A percentile compares a stretch with the other conserved stretches of the same genome.
Conservation (phyloP, 1,284 basidiomycete genomes). For the Malassezia equina region DNA sequence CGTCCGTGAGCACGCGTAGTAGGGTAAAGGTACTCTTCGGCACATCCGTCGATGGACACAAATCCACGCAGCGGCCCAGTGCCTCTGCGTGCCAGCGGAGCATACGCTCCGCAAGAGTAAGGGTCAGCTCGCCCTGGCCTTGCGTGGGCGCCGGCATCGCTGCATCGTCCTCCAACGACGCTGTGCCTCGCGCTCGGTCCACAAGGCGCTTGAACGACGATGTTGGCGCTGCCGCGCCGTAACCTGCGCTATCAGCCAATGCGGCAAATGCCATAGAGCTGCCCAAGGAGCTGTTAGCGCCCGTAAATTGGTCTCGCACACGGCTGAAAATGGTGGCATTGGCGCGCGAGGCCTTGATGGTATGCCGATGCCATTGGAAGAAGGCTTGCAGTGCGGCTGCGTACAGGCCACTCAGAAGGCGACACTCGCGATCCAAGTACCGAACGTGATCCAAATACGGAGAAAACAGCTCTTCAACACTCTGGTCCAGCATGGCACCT, state of each 20-base stretch:
- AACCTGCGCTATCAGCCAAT: slow-evolving; percentile 11
- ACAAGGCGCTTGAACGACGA: slow-evolving; percentile 40
- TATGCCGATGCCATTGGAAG: slow-evolving; percentile 66
- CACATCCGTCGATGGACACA: slow-evolving; percentile 37
- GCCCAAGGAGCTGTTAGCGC: slow-evolving; percentile 8
- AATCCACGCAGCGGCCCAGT: slow-evolving; percentile 44
- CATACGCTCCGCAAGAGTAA: slow-evolving; percentile 40
- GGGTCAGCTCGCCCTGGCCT: slow-evolving; percentile 31
- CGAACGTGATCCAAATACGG: slow-evolving; percentile 77
- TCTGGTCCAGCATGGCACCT: slow-evolving; percentile 72
- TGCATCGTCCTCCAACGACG: slow-evolving; percentile 1
- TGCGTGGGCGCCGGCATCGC: not conserved
- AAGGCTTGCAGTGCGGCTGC: slow-evolving; percentile 65
- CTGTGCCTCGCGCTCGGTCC: slow-evolving; percentile 16
- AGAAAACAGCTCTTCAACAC: slow-evolving; percentile 91
- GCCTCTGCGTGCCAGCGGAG: slow-evolving; percentile 47
- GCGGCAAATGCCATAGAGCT: slow-evolving; percentile 14
- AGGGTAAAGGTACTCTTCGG: slow-evolving; percentile 81
- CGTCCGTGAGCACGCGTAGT: slow-evolving; percentile 76
- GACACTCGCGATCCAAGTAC: slow-evolving; percentile 85
- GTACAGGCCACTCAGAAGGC: slow-evolving; percentile 74
- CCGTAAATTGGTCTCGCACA: slow-evolving; percentile 78
- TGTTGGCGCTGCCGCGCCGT: not conserved
- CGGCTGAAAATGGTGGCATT: slow-evolving; percentile 65
- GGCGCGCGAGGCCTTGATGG: slow-evolving; percentile 15